Percentiles rank a stretch among this genome's conserved stretches.
These are phyloP conservation scores for Metschnikowia borealis DNA, from an alignment of 805 yeast genomes.

Conservation along the genomic window DNA sequence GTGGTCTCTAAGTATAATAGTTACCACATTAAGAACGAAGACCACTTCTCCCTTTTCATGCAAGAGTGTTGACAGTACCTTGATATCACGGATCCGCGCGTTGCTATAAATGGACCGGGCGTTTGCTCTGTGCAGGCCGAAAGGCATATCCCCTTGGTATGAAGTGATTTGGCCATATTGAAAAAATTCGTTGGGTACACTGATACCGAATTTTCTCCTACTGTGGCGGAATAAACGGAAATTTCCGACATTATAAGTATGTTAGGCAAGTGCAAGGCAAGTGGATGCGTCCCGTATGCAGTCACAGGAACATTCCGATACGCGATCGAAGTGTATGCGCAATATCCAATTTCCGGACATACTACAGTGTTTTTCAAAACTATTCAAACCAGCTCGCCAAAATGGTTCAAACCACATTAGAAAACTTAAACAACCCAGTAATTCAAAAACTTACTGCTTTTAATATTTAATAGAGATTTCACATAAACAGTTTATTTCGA, in stretches of 20 bases:
- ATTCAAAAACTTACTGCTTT: too few species aligned
- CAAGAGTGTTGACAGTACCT: background rate
- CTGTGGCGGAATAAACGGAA: background rate
- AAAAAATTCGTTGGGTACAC: background rate
- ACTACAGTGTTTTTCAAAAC: too few species aligned
- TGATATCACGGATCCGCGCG: background rate
- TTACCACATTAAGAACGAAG: background rate
- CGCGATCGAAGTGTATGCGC: background rate
- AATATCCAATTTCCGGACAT: background rate
- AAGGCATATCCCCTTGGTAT: background rate
- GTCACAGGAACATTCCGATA: slow-evolving; percentile 1
- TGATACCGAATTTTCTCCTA: too few species aligned
- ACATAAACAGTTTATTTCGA: too few species aligned
- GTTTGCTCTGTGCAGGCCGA: background rate
- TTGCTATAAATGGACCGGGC: slow-evolving; percentile 1
- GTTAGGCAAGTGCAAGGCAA: background rate
- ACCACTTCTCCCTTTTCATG: background rate
- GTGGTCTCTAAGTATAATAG: background rate
- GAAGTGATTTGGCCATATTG: background rate
- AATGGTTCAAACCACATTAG: too few species aligned
- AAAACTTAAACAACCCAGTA: too few species aligned
- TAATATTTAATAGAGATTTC: too few species aligned
- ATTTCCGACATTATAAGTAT: background rate
- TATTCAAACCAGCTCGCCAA: too few species aligned
- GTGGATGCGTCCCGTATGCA: background rate